A percentile compares a stretch with the other conserved stretches of the same genome.
These are phyloP conservation scores for Lepidium africanum DNA, from an alignment of 345 rosid genomes.

Conservation along the genomic window DNA sequence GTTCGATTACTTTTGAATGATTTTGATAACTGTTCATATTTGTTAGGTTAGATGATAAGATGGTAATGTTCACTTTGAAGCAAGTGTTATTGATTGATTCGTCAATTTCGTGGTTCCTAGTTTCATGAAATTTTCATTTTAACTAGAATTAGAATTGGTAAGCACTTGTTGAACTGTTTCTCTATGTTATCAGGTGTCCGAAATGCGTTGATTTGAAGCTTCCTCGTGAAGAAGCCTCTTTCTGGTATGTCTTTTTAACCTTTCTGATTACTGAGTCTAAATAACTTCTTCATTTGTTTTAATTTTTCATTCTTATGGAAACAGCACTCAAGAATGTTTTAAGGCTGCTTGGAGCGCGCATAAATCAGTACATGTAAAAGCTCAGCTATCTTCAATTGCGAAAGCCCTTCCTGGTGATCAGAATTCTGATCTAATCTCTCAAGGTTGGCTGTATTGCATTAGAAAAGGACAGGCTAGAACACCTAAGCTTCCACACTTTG, in stretches of 20 bases:
- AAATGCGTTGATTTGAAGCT: constrained; percentile 85
- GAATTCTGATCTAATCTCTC: constrained; percentile 33
- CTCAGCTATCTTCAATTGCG: constrained; percentile 47
- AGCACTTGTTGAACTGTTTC: background rate
- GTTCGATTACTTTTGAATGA: background rate
- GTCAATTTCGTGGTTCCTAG: background rate
- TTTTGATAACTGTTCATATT: background rate
- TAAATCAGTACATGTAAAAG: constrained; percentile 73
- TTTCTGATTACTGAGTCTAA: background rate
- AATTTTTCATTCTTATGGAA: background rate
- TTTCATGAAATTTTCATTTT: background rate
- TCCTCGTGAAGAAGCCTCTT: constrained; percentile 88
- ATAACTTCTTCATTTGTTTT: background rate
- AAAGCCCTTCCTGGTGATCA: constrained; percentile 33
- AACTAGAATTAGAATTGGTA: background rate
- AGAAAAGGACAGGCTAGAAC: constrained; percentile 65
- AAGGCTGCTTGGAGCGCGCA: constrained; percentile 92
- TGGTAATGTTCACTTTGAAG: background rate
- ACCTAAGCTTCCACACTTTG: constrained; percentile 67
- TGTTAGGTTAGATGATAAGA: background rate
- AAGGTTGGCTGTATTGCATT: constrained; percentile 78
- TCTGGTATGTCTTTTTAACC: constrained; percentile 46
- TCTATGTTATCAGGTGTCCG: constrained; percentile 61
- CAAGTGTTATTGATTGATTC: background rate
- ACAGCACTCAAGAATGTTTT: constrained; percentile 91